A percentile compares a stretch with the other conserved stretches of the same genome.
phyloP scores from a whole-genome alignment of 108 stramenopile species.

The Aureococcus anophagefferens region DNA sequence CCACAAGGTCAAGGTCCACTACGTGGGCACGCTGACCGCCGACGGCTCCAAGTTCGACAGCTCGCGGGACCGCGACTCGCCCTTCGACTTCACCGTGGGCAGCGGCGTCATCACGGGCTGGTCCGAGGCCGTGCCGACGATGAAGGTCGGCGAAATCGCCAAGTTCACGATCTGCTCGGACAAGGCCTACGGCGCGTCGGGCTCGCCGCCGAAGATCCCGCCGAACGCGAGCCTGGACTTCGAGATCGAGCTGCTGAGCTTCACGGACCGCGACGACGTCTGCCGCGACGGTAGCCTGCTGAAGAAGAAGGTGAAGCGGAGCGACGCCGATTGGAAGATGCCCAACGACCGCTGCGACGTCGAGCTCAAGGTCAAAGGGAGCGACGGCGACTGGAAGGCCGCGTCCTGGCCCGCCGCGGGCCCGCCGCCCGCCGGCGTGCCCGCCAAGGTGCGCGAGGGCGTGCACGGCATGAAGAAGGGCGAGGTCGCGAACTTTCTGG shows the following conservation, averaged over 20 bases:
- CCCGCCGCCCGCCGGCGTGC: background rate
- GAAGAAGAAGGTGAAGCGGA: background rate
- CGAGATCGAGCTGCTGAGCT: slow-evolving; percentile 85
- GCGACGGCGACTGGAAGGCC: background rate
- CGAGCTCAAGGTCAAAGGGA: background rate
- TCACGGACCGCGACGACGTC: slow-evolving; percentile 41
- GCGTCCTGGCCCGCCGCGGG: background rate
- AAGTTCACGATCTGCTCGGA: slow-evolving; percentile 45
- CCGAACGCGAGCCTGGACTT: slow-evolving; percentile 69
- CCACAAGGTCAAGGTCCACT: slow-evolving; percentile 13
- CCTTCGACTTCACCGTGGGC: slow-evolving; percentile 25
- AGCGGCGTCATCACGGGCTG: slow-evolving; percentile 39
- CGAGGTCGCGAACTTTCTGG: background rate
- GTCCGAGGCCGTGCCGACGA: slow-evolving; percentile 46
- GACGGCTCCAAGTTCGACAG: slow-evolving; percentile 28
- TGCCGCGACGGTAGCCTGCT: background rate
- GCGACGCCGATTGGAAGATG: too few species aligned
- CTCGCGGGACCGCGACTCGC: slow-evolving; percentile 16
- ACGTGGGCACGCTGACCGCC: slow-evolving; percentile 17
- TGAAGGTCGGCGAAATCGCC: slow-evolving; percentile 43
- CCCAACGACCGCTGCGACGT: background rate
- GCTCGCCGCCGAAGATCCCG: slow-evolving; percentile 81
- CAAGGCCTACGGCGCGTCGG: slow-evolving; percentile 79
- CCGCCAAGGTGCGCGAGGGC: background rate
- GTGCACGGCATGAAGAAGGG: background rate